These are phyloP conservation scores for Calonectria ilicicola DNA, from an alignment of 2,329 filamentous ascomycete species.

Conservation along the genomic window DNA sequence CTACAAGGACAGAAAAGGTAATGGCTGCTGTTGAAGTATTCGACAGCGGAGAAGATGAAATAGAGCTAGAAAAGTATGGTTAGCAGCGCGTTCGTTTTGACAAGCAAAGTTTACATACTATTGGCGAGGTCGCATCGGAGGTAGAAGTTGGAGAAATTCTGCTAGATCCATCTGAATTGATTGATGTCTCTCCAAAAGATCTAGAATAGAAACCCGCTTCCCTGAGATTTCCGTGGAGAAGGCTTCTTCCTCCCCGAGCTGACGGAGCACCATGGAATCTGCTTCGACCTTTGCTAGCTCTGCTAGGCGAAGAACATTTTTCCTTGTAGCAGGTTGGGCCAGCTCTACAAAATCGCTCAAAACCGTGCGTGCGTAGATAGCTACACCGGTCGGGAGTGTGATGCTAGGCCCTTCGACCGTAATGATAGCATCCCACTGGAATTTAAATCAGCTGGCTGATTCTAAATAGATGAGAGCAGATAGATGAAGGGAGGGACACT, in stretches of 20 bases:
- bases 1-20: background rate
- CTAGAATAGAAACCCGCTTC: background rate
- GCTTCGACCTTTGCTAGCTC: background rate
- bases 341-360: background rate
- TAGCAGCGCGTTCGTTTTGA: background rate
- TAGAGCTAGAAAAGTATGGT: background rate
- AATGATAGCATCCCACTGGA: background rate
- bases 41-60: background rate
- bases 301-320: background rate
- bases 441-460: background rate
- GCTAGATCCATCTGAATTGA: background rate
- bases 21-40: background rate
- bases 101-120: background rate
- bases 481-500: too few species aligned
- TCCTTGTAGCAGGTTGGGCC: background rate
- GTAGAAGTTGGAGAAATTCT: background rate
- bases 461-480: background rate
- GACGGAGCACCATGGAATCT: background rate
- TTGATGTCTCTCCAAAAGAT: background rate
- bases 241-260: background rate
- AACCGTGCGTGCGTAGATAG: background rate
- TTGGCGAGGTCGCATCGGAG: background rate
- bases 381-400: background rate
- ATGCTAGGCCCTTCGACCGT: background rate
- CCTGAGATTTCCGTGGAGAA: background rate